A percentile compares a stretch with the other conserved stretches of the same genome.
phyloP scores from a whole-genome alignment of 371 early-diverging fungal genomes.

The Mucor lusitanicus region DNA sequence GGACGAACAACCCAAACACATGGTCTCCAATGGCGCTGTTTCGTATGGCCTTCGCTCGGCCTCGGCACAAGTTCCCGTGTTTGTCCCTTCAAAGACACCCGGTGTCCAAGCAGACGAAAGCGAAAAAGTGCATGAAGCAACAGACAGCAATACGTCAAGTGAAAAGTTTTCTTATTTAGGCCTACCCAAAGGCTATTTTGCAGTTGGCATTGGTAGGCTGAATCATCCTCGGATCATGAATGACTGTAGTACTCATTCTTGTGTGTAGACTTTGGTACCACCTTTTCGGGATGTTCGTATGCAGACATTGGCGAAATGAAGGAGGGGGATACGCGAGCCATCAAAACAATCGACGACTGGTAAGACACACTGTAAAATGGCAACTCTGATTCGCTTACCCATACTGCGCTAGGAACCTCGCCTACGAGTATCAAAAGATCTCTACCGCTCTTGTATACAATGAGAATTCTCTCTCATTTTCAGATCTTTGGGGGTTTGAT shows the following conservation, averaged over 20 bases:
- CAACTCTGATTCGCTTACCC: not conserved
- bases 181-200: not conserved
- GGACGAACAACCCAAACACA: not conserved
- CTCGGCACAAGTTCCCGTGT: not conserved
- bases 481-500: not conserved
- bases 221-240: not conserved
- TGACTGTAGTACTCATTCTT: not conserved
- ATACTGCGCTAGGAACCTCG: not conserved
- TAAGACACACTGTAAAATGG: not conserved
- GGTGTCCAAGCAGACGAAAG: not conserved
- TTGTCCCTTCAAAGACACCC: not conserved
- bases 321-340: not conserved
- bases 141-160: not conserved
- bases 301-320: not conserved
- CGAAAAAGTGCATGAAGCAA: not conserved
- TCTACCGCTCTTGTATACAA: not conserved
- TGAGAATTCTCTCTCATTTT: not conserved
- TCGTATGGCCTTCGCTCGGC: not conserved
- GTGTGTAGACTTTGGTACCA: slow-evolving; percentile 53
- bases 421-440: not conserved
- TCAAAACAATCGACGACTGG: not conserved
- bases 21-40: slow-evolving; percentile 4
- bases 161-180: not conserved
- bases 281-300: slow-evolving; percentile 47
- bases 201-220: slow-evolving; percentile 36